Conservation (phyloP, 352 stramenopile genomes). For the Phytopythium aichiense region DNA sequence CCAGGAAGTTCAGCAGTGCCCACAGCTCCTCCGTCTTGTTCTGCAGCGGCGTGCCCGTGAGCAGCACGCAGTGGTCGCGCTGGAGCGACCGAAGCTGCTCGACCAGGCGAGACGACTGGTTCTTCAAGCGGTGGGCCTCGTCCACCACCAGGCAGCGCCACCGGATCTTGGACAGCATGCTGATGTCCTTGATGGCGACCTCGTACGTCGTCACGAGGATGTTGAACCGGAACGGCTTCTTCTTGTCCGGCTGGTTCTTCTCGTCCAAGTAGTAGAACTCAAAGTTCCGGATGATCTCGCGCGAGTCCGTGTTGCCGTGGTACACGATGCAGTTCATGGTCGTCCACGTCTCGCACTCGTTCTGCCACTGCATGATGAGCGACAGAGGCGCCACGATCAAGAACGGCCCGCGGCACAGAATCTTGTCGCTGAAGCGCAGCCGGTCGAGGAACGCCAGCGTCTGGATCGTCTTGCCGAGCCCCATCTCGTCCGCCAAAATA, state of each 20-base stretch:
- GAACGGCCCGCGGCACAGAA: constrained; percentile 92
- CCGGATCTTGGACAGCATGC: constrained; percentile 93
- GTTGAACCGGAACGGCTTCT: constrained; percentile 86
- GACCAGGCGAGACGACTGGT: constrained; percentile 79
- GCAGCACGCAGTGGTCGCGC: constrained; percentile 79
- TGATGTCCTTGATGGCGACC: constrained; percentile 88
- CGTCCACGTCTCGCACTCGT: constrained; percentile 98
- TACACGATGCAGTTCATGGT: constrained; percentile 99
- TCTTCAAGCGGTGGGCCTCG: constrained; percentile 89
- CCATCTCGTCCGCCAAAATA: constrained; percentile 89
- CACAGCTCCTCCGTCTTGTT: constrained; percentile 99
- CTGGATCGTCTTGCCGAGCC: constrained; percentile 93
- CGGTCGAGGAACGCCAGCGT: constrained; percentile 93
- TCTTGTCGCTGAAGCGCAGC: constrained; percentile 88
- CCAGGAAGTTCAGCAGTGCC: constrained; percentile 98
- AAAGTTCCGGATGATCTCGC: constrained; percentile 92
- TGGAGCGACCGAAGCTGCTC: constrained; percentile 82
- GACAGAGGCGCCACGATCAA: constrained; percentile 98
- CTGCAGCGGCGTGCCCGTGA: constrained; percentile 85
- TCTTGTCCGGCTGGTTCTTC: constrained; percentile 70
- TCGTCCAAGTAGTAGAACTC: constrained; percentile 92
- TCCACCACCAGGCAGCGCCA: constrained; percentile 88
- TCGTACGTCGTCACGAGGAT: constrained; percentile 91
- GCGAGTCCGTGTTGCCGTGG: constrained; percentile 92
- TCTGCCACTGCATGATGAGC: constrained; percentile 99